phyloP scores from a whole-genome alignment of 2,329 filamentous ascomycete genomes.

The Microcyclospora tardicrescens region DNA sequence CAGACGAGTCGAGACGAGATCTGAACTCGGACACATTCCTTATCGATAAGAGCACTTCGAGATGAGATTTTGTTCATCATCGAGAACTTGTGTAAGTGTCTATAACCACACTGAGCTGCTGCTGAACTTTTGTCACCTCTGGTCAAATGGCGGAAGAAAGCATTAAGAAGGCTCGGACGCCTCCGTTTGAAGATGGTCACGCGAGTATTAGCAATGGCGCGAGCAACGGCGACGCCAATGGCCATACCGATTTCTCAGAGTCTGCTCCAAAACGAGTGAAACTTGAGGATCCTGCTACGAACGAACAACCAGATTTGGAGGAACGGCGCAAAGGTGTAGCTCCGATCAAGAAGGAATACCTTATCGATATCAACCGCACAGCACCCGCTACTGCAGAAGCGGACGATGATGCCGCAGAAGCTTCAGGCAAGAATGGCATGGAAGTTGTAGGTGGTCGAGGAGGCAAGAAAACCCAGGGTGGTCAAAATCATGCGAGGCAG shows the following conservation, averaged over 20 bases:
- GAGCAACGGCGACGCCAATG: too few relatives aligned
- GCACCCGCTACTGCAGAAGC: slow-evolving; percentile 4
- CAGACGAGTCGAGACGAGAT: too few relatives aligned
- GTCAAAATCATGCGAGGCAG: slow-evolving; percentile 71
- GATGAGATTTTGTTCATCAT: too few relatives aligned
- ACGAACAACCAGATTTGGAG: slow-evolving; percentile 15
- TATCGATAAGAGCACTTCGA: too few relatives aligned
- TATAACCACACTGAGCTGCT: too few relatives aligned
- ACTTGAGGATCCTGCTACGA: slow-evolving; percentile 18
- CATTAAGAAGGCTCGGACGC: too few relatives aligned
- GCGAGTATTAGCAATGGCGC: too few relatives aligned
- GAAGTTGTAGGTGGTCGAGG: slow-evolving; percentile 14
- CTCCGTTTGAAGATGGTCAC: too few relatives aligned
- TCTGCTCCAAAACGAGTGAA: slow-evolving; percentile 27
- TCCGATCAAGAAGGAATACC: slow-evolving; percentile 60
- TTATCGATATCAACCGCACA: slow-evolving; percentile 14
- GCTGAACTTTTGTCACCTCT: too few relatives aligned
- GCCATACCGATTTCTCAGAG: slow-evolving; percentile 17
- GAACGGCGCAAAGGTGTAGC: slow-evolving; percentile 45
- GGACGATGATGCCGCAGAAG: slow-evolving; percentile 34
- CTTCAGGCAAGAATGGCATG: slow-evolving; percentile 32
- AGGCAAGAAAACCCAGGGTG: slow-evolving; percentile 44
- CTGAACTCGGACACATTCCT: too few relatives aligned
- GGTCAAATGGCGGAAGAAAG: too few relatives aligned
- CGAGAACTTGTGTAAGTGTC: too few relatives aligned